phyloP scores from a whole-genome alignment of 2,329 filamentous ascomycete genomes.

The Cladosporium sp. region DNA sequence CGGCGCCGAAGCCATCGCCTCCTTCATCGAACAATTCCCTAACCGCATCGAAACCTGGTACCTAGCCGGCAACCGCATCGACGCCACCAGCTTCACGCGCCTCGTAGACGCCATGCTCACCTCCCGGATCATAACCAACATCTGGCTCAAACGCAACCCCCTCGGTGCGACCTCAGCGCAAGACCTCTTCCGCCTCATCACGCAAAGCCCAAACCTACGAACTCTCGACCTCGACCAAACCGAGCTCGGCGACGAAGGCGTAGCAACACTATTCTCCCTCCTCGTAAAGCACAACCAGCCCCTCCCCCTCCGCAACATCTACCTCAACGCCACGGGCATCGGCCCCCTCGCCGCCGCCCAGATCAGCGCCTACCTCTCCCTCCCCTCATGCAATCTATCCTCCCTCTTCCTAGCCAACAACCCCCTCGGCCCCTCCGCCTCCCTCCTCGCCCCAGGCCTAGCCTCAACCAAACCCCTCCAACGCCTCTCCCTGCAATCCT shows the following conservation, averaged over 20 bases:
- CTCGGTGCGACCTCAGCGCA: slow-evolving; percentile 43
- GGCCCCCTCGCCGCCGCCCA: slow-evolving; percentile 27
- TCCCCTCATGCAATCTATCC: slow-evolving; percentile 31
- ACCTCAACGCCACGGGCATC: slow-evolving; percentile 38
- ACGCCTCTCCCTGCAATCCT: slow-evolving; percentile 44
- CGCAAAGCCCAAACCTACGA: slow-evolving; percentile 44
- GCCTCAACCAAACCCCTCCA: slow-evolving; percentile 26
- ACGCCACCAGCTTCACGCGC: slow-evolving; percentile 42
- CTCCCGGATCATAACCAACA: slow-evolving; percentile 48
- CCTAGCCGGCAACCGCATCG: slow-evolving; percentile 57
- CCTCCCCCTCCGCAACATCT: slow-evolving; percentile 34
- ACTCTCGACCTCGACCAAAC: slow-evolving; percentile 58
- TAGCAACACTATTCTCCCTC: slow-evolving; percentile 46
- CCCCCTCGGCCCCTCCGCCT: slow-evolving; percentile 32
- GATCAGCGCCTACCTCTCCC: slow-evolving; percentile 32
- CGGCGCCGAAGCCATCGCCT: slow-evolving; percentile 49
- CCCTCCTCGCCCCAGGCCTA: slow-evolving; percentile 31
- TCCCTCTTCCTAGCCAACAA: slow-evolving; percentile 38
- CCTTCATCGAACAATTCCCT: slow-evolving; percentile 49
- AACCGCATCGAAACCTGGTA: slow-evolving; percentile 57
- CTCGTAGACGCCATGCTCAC: slow-evolving; percentile 49
- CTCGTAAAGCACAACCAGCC: slow-evolving; percentile 19
- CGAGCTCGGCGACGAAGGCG: slow-evolving; percentile 51
- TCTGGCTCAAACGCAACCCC: slow-evolving; percentile 59
- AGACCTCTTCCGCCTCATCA: slow-evolving; percentile 49